These are phyloP conservation scores for Cyclotella sp. DNA, from an alignment of 108 stramenopile genomes.

Conservation along the genomic window DNA sequence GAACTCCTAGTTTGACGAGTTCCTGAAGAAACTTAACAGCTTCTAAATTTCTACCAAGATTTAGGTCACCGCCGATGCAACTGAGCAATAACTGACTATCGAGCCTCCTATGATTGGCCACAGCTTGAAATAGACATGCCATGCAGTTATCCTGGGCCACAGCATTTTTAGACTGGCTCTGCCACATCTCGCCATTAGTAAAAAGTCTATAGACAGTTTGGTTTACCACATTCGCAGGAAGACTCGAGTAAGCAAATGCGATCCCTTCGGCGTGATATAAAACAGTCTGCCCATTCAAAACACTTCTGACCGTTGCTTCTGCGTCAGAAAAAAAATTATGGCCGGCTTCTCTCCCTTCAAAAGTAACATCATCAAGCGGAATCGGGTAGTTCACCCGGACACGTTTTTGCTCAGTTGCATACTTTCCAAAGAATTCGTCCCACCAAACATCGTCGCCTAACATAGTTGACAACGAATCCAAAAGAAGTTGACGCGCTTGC, in stretches of 20 bases:
- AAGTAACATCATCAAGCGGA: slow-evolving; percentile 32
- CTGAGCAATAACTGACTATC: slow-evolving; percentile 25
- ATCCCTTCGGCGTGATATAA: slow-evolving; percentile 81
- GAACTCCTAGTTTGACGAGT: slow-evolving; percentile 41
- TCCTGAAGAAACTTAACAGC: slow-evolving; percentile 39
- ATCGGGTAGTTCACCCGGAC: slow-evolving; percentile 58
- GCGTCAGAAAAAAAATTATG: slow-evolving; percentile 54
- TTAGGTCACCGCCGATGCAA: not conserved
- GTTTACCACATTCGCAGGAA: slow-evolving; percentile 19
- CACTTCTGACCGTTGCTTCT: slow-evolving; percentile 35
- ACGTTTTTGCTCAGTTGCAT: slow-evolving; percentile 75
- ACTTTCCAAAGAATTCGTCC: slow-evolving; percentile 77
- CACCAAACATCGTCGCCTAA: slow-evolving; percentile 64
- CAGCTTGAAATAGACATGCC: slow-evolving; percentile 12
- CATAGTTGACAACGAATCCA: slow-evolving; percentile 58
- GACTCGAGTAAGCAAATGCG: slow-evolving; percentile 67
- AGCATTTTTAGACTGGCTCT: slow-evolving; percentile 5
- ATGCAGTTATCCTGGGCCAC: slow-evolving; percentile 3
- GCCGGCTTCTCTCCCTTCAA: slow-evolving; percentile 28
- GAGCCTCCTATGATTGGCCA: slow-evolving; percentile 47
- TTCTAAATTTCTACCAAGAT: slow-evolving; percentile 1
- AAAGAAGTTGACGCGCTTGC: slow-evolving; percentile 62
- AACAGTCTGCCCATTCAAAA: slow-evolving; percentile 46
- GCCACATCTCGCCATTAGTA: slow-evolving; percentile 60
- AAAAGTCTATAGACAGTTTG: slow-evolving; percentile 48